A percentile compares a stretch with the other conserved stretches of the same genome.
These are phyloP conservation scores for Neurospora sp. DNA, from an alignment of 495 filamentous ascomycete species.

Conservation along the genomic window DNA sequence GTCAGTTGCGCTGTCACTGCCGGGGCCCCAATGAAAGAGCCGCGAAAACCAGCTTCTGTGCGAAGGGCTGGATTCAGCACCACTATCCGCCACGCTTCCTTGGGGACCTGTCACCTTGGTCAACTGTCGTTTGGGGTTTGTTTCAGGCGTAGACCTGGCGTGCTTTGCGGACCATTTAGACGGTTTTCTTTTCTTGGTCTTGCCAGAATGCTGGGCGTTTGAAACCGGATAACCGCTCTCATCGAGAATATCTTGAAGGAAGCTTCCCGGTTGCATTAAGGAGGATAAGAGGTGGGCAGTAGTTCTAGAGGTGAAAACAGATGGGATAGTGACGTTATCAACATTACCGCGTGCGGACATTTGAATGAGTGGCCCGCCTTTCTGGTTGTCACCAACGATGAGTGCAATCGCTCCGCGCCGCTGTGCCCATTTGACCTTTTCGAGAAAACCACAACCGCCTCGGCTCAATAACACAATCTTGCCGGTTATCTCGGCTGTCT, in stretches of 20 bases:
- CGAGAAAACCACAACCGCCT: constrained; percentile 91
- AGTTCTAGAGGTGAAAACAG: constrained; percentile 88
- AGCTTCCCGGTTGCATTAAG: constrained; percentile 62
- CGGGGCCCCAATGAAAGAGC: constrained; percentile 39
- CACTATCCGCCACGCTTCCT: constrained; percentile 2
- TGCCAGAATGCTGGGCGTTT: constrained; percentile 39
- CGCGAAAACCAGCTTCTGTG: constrained; percentile 45
- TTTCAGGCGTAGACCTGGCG: constrained; percentile 9
- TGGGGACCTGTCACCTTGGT: constrained; percentile 3
- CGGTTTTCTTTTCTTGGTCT: constrained; percentile 29
- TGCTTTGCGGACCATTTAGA: constrained; percentile 18
- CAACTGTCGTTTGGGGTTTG: constrained; percentile 1
- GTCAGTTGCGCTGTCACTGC: constrained; percentile 29
- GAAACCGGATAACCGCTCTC: constrained; percentile 38
- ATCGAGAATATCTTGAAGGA: constrained; percentile 43
- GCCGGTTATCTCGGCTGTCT: constrained; percentile 85
- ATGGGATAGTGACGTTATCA: constrained; percentile 86
- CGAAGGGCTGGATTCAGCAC: constrained; percentile 1
- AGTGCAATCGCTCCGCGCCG: constrained; percentile 77
- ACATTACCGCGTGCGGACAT: constrained; percentile 97
- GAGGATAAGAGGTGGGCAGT: constrained; percentile 91
- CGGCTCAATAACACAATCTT: constrained; percentile 85
- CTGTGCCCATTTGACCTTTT: constrained; percentile 96
- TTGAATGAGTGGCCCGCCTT: constrained; percentile 77
- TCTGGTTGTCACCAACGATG: constrained; percentile 88